Percentiles rank a stretch among this genome's conserved stretches.
These are phyloP conservation scores for Colletotrichum orchidophilum DNA, from an alignment of 2,329 filamentous ascomycete genomes.

Conservation along the genomic window DNA sequence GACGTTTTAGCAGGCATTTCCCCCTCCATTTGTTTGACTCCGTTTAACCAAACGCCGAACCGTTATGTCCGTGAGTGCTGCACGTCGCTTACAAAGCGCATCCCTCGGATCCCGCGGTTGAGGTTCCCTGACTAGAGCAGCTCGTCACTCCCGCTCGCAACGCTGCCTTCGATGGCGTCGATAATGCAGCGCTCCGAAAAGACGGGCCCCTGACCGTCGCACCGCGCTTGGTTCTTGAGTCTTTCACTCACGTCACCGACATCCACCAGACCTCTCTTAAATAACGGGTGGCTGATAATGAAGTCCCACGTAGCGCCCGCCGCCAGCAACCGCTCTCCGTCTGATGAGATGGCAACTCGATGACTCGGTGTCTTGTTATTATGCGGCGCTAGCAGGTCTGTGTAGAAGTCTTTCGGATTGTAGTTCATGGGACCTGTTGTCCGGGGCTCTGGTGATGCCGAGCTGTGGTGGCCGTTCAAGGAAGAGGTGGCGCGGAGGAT, in stretches of 20 bases:
- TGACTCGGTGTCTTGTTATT: constrained; percentile 72
- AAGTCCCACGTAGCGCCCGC: constrained; percentile 89
- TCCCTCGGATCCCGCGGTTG: neutral
- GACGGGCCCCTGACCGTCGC: constrained; percentile 88
- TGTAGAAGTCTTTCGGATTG: constrained; percentile 77
- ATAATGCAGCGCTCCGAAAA: constrained; percentile 82
- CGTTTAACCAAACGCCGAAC: constrained; percentile 32
- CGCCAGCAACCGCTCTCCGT: constrained; percentile 75
- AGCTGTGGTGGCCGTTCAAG: constrained; percentile 45
- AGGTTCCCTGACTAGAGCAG: constrained; percentile 54
- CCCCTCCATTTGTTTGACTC: constrained; percentile 17
- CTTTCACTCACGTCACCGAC: constrained; percentile 82
- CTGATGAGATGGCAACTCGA: constrained; percentile 72
- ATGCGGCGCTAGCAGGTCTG: constrained; percentile 69
- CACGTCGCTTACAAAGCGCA: constrained; percentile 24
- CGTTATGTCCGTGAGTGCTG: constrained; percentile 17
- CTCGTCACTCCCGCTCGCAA: constrained; percentile 81
- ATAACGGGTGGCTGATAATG: constrained; percentile 83
- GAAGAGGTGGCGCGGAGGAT: constrained; percentile 83
- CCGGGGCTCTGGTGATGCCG: constrained; percentile 56
- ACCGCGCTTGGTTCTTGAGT: constrained; percentile 78
- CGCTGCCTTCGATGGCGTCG: constrained; percentile 80
- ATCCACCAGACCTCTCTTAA: constrained; percentile 80
- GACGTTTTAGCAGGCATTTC: constrained; percentile 24
- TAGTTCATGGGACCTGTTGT: constrained; percentile 76